Base-by-base conservation (phyloP, 768 basidiomycete species). In the Collybia sp. region DNA sequence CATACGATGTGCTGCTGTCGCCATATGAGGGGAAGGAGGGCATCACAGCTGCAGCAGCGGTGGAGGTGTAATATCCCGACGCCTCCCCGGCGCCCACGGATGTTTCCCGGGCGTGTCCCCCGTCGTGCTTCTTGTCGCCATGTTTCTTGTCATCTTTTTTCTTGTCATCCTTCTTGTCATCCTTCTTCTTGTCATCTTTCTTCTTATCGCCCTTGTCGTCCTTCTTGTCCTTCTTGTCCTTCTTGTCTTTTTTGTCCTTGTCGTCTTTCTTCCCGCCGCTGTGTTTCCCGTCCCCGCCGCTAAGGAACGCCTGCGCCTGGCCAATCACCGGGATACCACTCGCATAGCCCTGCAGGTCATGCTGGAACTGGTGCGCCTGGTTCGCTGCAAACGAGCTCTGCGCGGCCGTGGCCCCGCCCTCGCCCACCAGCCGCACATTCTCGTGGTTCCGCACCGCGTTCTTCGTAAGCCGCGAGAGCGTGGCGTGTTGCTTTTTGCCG, bases 371-470 rank as follows among this genome's bases (percentile, higher is more conserved):
- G 10, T 67, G 56, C 2, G 74, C 84, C 39, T 79, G 66, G 38
- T 60, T 63, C 35, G 72, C 64, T 0, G 80, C 78, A 47, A 63
- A 76, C 1, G 71, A 60, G 4, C 79, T 79, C 42, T 80, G 65
- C 2, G 73, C 61, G 11, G 67, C 63, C 9, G 76, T 47, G 0
- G 64, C 46, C 2, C 78, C 75, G 20, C 79, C 76, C 51, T 82
- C 74, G 2, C 79, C 79, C 0, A 68, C 68, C 5, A 70, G 55
- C 1, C 88, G 79, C 30, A 82, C 71, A 59, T 90, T 90, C 59
- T 84, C 65, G 64, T 90, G 87, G 52, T 78, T 79, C 4, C 82
- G 76, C 0, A 92, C 86, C 0, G 81, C 62, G 10, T 83, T 69
- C 59, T 85, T 88, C 15, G 67, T 65, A 19, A 90, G 74, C 17